Evolutionary conservation across 2,329 filamentous ascomycete genomes (phyloP), one percentile per base, ranked within the genome.

Genomic region (Trichophyton rubrum): DNA sequence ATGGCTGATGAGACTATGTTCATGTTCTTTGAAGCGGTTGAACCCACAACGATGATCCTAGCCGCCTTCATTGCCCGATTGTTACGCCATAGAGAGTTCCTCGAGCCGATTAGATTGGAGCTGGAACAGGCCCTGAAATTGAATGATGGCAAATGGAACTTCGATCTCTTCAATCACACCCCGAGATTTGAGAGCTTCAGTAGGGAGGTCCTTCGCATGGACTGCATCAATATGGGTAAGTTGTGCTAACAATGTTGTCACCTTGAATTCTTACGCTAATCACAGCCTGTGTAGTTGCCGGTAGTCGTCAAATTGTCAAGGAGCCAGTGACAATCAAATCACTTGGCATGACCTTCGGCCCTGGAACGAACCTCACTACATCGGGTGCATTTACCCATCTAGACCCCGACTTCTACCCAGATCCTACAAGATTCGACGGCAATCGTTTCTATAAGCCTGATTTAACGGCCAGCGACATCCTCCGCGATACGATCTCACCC

Each of bases 1-100:
- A 27, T 58, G 56, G 56, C 38, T 2, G 35, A 58, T 27, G 56
- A 58, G 24, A 58, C 56, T 3, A 58, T 58, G 56, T 58, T 58
- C 40, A 41, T 58, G 33, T 58, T 58, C 40, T 58, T 58, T 24
- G 38, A 58, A 27, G 22, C 56, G 11, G 56, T 45, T 4, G 56
- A 45, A 15, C 56, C 56, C 7, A 40, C 40, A 2, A 9, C 11
- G 1, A 24, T 58, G 56, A 45, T 58, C 17, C 56, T 58, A 9
- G 4, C 11, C 15, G 35, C 35, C 1, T n/a, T 58, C 11, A 8
- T 58, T 6, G 22, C n/a, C 1, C 20, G 56, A n/a, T 5, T 41
- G 9, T 27, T 58, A 35, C 35, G 17, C 22, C 22, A 41, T 9
- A 24, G 35, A 27, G 56, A 58, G n/a, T 58, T 41, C 17, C 22